phyloP scores from a whole-genome alignment of 352 stramenopile genomes.

The Blastocystis sp. region DNA sequence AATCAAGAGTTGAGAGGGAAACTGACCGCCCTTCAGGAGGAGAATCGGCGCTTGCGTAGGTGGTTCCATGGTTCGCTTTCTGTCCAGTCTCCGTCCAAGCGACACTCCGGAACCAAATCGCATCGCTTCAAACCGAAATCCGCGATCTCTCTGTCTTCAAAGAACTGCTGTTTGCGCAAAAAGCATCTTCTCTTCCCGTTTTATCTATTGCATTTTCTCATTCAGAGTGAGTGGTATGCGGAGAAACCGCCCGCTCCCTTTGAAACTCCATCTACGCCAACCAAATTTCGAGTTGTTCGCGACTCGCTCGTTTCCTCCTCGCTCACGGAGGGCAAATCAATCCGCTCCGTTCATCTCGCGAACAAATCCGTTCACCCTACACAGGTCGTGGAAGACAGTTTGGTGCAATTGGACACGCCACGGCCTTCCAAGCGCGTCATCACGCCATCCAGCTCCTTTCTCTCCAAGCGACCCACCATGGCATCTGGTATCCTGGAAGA shows the following conservation, averaged over 20 bases:
- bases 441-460: not conserved
- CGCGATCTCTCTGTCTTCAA: not conserved
- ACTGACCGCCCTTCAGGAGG: not conserved
- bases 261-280: not conserved
- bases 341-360: not conserved
- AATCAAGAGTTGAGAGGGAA: conserved; percentile 1
- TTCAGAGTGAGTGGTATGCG: not conserved
- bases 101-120: not conserved
- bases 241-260: not conserved
- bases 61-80: not conserved
- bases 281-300: not conserved
- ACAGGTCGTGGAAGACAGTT: conserved; percentile 11
- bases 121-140: not conserved
- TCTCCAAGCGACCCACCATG: not conserved
- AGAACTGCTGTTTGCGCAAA: not conserved
- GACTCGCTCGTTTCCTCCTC: not conserved
- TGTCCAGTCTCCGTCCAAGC: not conserved
- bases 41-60: not conserved
- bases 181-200: too few relatives aligned
- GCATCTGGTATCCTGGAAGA: not conserved
- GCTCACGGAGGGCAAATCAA: not conserved
- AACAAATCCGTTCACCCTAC: not conserved
- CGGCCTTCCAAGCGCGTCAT: not conserved
- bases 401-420: not conserved
- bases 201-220: too few relatives aligned